Conservation (phyloP, 129 eudicot genomes). For the Erigeron canadensis region DNA sequence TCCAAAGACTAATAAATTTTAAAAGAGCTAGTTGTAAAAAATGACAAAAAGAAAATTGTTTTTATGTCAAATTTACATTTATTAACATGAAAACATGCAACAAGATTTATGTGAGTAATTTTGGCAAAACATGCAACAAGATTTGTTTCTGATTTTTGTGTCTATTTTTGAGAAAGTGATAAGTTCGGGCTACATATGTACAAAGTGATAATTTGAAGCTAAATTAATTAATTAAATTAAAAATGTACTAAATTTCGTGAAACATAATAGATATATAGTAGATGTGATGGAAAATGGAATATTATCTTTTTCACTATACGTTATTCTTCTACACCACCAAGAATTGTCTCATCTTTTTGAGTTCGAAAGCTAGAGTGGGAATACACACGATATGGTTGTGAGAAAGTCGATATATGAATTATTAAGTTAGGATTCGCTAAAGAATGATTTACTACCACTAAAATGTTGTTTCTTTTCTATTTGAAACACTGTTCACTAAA, state of each 20-base stretch:
- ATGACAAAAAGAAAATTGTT: background rate
- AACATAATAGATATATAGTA: constrained; percentile 1
- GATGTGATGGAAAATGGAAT: constrained; percentile 20
- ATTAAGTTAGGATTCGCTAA: background rate
- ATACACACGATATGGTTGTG: background rate
- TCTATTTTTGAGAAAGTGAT: no score
- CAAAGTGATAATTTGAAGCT: no score
- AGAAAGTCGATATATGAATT: background rate
- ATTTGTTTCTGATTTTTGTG: no score
- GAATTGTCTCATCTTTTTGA: constrained; percentile 39
- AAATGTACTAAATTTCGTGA: background rate
- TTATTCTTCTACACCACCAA: constrained; percentile 32
- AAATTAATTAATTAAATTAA: background rate
- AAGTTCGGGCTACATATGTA: no score
- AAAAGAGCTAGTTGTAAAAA: background rate
- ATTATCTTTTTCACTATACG: background rate
- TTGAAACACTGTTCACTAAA: background rate
- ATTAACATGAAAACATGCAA: no score
- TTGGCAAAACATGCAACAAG: no score
- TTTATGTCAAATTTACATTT: no score
- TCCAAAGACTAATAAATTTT: background rate
- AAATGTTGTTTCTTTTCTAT: background rate
- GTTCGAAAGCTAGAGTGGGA: constrained; percentile 24
- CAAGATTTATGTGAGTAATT: no score
- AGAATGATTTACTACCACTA: background rate